These are phyloP conservation scores for Crassisporium funariophilum DNA, from an alignment of 768 basidiomycete genomes.

Conservation along the genomic window DNA sequence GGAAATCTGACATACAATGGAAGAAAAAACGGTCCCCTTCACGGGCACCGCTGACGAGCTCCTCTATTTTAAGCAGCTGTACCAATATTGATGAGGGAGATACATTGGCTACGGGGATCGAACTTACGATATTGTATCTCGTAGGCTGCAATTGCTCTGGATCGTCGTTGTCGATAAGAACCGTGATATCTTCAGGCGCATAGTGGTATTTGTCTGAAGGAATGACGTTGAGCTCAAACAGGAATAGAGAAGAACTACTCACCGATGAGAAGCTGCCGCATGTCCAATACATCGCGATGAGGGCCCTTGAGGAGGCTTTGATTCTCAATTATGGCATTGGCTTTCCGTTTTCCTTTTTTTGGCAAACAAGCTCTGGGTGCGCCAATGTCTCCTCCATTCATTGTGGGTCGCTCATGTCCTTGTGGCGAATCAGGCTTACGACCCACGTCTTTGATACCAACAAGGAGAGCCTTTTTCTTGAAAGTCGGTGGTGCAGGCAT, in stretches of 20 bases:
- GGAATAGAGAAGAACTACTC: not conserved
- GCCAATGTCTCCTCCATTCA: not conserved
- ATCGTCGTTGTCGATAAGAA: constrained; percentile 6
- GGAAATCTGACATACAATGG: constrained; percentile 1
- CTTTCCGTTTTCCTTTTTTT: not conserved
- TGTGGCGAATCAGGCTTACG: too few species aligned
- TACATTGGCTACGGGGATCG: too few species aligned
- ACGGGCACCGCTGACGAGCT: constrained; percentile 3
- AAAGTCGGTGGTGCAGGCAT: not conserved
- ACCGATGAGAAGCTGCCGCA: constrained; percentile 6
- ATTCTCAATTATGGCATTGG: not conserved
- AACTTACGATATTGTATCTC: constrained; percentile 2
- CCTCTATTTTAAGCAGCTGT: not conserved
- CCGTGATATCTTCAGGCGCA: not conserved
- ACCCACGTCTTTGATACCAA: not conserved
- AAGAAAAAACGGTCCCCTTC: constrained; percentile 4
- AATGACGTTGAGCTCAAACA: not conserved
- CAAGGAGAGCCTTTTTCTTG: constrained; percentile 4
- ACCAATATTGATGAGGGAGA: not conserved
- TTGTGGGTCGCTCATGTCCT: too few species aligned
- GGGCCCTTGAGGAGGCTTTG: constrained; percentile 1
- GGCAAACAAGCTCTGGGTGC: not conserved
- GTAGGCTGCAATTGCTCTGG: constrained; percentile 4
- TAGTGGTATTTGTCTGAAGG: constrained; percentile 3
- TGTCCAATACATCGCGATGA: constrained; percentile 1